Evolutionary conservation across 495 filamentous ascomycete genomes (phyloP), one percentile per base, ranked within the genome.

Genomic region (Annulohypoxylon nitens): DNA sequence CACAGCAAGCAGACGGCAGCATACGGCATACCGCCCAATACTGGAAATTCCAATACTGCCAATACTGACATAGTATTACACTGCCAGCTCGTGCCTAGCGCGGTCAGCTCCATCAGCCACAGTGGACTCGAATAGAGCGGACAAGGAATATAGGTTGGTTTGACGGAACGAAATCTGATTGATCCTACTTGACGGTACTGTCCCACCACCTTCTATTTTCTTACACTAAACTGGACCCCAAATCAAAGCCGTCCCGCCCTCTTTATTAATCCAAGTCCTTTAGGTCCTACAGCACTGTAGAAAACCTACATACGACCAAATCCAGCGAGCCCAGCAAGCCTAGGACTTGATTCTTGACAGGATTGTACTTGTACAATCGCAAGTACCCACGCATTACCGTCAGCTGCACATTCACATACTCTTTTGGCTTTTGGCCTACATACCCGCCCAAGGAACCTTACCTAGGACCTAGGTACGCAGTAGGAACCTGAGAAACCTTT

Each of bases 221-320:
- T 70, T 36, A 64, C 72, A 47, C 51, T 63, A 30, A 30, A 26
- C 61, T 65, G 62, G 71, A 9, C 3, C 36, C 68, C 71, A 64
- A 67, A 70, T 59, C 63, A 47, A 67, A 69, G 61, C 50, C 53
- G 36, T 68, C 45, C 70, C 67, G 62, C 62, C 67, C 59, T 67
- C 67, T 70, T 70, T 74, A 74, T 70, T 70, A 75, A 75, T 43
- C 62, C 51, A 70, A 70, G 67, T 75, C 72, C 72, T 74, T 67
- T 12, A 34, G 43, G 43, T 47, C 43, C 30, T 63, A 61, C 48
- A 34, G 66, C 66, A 69, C 51, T 57, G 59, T 30, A 51, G 45
- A 33, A 59, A n/a, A 48, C 30, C 26, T 34, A 69, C 64, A 37
- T 58, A 59, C 36, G 26, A 20, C 3, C 37, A 30, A 43, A 43